Evolutionary conservation across 106 monocot genomes (phyloP).

Genomic region (Cymbidium sinense): DNA sequence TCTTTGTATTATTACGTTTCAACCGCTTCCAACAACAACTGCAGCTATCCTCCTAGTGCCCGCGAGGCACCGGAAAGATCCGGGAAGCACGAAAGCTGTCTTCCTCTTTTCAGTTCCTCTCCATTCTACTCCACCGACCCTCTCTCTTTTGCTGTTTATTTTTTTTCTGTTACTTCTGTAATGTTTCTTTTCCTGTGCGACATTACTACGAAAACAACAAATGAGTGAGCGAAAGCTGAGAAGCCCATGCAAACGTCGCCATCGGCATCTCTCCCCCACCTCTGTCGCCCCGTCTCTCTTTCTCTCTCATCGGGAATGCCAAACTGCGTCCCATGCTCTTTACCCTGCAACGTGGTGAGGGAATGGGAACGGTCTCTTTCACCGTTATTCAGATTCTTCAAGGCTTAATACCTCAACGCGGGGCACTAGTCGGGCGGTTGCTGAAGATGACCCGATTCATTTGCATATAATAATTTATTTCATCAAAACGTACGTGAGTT

Average conservation of each 20-base stretch:
- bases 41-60: slow-evolving; percentile 23
- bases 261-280: slow-evolving; percentile 22
- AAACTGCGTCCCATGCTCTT: not conserved
- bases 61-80: slow-evolving; percentile 16
- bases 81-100: slow-evolving; percentile 3
- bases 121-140: not conserved
- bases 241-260: slow-evolving; percentile 3
- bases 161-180: not conserved
- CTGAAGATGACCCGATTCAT: not conserved
- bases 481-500: too few relatives aligned
- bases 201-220: slow-evolving; percentile 32
- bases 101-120: not conserved
- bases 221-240: slow-evolving; percentile 9
- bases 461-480: not conserved
- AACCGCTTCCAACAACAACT: slow-evolving; percentile 12
- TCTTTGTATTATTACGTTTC: not conserved
- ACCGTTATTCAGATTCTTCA: slow-evolving; percentile 1
- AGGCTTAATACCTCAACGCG: too few relatives aligned
- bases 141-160: slow-evolving; percentile 7
- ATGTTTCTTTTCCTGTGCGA: not conserved
- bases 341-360: not conserved
- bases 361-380: slow-evolving; percentile 16
- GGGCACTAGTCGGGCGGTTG: not conserved
- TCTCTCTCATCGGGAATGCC: slow-evolving; percentile 34
- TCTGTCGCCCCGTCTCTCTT: slow-evolving; percentile 20